A percentile compares a stretch with the other conserved stretches of the same genome.
phyloP scores from a whole-genome alignment of 2,329 filamentous ascomycete genomes.

The Sporothrix mexicana region DNA sequence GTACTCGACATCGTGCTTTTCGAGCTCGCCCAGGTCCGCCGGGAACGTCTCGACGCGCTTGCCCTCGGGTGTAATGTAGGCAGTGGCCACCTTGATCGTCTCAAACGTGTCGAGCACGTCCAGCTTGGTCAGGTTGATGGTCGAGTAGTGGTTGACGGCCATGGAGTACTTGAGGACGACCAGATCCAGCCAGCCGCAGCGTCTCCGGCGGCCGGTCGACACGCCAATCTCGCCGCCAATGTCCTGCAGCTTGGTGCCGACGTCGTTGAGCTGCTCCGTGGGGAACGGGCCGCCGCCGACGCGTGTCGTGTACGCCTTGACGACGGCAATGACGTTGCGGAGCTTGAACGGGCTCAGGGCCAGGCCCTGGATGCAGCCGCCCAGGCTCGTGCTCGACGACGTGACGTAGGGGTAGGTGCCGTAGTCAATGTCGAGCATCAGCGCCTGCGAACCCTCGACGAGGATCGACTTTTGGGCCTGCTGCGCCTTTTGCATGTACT shows the following conservation, averaged over 20 bases:
- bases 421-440: constrained; percentile 61
- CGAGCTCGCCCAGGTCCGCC: constrained; percentile 61
- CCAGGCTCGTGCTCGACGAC: constrained; percentile 62
- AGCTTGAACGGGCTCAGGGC: constrained; percentile 35
- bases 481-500: constrained; percentile 60
- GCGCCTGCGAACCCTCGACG: constrained; percentile 60
- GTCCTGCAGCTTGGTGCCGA: constrained; percentile 49
- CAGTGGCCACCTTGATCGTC: constrained; percentile 74
- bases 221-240: constrained; percentile 42
- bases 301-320: constrained; percentile 70
- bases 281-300: constrained; percentile 66
- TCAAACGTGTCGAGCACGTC: constrained; percentile 76
- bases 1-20: constrained; percentile 68
- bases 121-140: constrained; percentile 64
- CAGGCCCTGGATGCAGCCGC: constrained; percentile 52
- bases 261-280: constrained; percentile 57
- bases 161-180: constrained; percentile 69
- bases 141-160: constrained; percentile 59
- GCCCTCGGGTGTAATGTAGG: constrained; percentile 63
- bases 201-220: constrained; percentile 62
- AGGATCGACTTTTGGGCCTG: constrained; percentile 60
- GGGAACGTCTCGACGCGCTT: constrained; percentile 65
- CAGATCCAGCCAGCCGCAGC: constrained; percentile 65
- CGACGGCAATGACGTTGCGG: constrained; percentile 64
- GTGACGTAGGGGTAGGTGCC: constrained; percentile 66